Evolutionary conservation across 108 stramenopile species (phyloP), one percentile per base, ranked within the genome.

Genomic region (Nannochloropsis salina): DNA sequence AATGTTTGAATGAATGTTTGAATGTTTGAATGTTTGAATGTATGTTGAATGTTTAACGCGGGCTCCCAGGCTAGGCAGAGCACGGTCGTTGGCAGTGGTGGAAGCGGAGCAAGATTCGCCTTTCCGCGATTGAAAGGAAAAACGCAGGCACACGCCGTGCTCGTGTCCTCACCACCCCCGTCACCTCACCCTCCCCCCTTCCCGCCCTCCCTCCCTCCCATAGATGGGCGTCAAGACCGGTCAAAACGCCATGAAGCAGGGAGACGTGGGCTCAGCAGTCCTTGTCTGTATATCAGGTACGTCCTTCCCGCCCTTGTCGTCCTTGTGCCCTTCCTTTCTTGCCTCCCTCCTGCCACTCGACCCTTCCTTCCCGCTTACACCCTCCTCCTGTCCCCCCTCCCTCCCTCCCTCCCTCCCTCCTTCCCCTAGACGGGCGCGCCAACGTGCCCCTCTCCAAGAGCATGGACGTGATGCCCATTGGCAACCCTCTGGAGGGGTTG

Each of bases 401-500:
- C 47, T 51, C 47, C 47, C 61, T 74, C 61, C 61, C 61, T 74
- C 61, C 61, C 61, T 74, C 61, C 61, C 61, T 74, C 4, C 61
- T n/a, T n/a, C 61, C 61, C 61, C 61, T 5, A 15, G 96, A 97
- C 91, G 97, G 96, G 84, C 93, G 96, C n/a, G 98, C 96, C 45
- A 97, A 98, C 90, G 96, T 97, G 43, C 96, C 96, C 4, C 90
- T 98, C 41, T n/a, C n/a, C n/a, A n/a, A n/a, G n/a, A n/a, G n/a
- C n/a, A n/a, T n/a, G n/a, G n/a, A n/a, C n/a, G n/a, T n/a, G n/a
- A n/a, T 92, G 93, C 61, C 61, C 61, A 2, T 74, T 74, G 2
- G 61, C 61, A 74, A 20, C 61, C 61, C 61, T n/a, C n/a, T n/a
- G 61, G 1, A 74, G 20, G 61, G 20, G 20, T n/a, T 74, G 15